Evolutionary conservation across 2,329 filamentous ascomycete genomes (phyloP).

Genomic region (Penicillium sp.): DNA sequence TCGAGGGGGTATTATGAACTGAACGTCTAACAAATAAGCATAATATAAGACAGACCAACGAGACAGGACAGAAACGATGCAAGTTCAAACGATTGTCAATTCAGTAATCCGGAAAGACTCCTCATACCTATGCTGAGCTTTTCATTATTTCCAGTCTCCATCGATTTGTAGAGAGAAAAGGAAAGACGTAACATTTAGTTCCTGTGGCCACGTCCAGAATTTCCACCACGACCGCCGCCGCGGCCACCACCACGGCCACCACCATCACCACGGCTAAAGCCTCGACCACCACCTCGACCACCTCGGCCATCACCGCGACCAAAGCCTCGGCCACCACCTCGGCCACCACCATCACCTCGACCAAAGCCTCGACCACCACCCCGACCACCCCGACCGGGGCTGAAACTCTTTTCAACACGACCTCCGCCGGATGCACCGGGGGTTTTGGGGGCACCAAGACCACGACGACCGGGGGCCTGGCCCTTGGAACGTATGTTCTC

Average conservation of each 20-base stretch:
- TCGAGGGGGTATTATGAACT: conserved; percentile 21
- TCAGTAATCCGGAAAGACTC: conserved; percentile 6
- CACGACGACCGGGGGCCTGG: conserved; percentile 23
- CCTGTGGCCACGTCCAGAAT: conserved; percentile 6
- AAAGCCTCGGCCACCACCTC: conserved; percentile 29
- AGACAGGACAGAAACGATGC: background rate
- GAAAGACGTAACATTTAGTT: conserved; percentile 4
- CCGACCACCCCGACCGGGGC: conserved; percentile 26
- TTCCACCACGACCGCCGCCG: conserved; percentile 12
- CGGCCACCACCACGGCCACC: conserved; percentile 8
- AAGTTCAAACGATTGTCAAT: conserved; percentile 4
- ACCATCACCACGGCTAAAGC: background rate
- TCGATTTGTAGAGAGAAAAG: background rate
- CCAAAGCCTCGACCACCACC: conserved; percentile 16
- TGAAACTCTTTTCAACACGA: conserved; percentile 33
- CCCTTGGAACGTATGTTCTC: conserved; percentile 22
- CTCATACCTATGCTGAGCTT: conserved; percentile 5
- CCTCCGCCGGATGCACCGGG: conserved; percentile 27
- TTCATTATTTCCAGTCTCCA: conserved; percentile 1
- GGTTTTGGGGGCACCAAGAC: conserved; percentile 31
- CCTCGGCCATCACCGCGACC: conserved; percentile 29
- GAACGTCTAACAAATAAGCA: conserved; percentile 17
- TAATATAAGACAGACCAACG: conserved; percentile 5
- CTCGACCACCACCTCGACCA: conserved; percentile 20
- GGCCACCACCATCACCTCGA: conserved; percentile 13